Conservation (phyloP, 371 early-diverging fungal species). For the Mortierella sp. region DNA sequence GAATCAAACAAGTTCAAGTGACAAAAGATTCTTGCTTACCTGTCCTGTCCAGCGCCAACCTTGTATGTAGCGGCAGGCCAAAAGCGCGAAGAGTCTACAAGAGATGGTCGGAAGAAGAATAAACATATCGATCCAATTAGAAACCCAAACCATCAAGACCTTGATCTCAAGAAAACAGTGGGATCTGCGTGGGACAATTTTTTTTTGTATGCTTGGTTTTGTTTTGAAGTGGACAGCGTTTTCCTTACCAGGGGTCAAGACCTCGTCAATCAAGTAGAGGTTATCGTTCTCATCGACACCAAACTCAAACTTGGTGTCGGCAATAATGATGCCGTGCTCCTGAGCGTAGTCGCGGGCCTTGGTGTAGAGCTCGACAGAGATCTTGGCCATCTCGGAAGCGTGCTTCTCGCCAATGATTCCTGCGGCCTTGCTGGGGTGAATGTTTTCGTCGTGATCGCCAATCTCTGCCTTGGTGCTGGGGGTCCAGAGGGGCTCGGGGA, state of each 20-base stretch:
- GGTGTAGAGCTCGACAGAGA: conserved; percentile 74
- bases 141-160: not conserved
- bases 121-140: not conserved
- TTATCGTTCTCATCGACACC: conserved; percentile 89
- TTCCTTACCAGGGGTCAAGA: conserved; percentile 90
- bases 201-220: not conserved
- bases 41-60: conserved; percentile 88
- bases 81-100: conserved; percentile 94
- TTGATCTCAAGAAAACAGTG: not conserved
- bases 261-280: conserved; percentile 94
- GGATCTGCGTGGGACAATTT: not conserved
- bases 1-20: not conserved
- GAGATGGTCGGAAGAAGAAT: not conserved
- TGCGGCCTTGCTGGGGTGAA: conserved; percentile 93
- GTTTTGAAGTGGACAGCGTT: not conserved
- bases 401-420: conserved; percentile 86
- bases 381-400: conserved; percentile 73
- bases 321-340: conserved; percentile 94
- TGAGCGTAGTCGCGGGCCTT: conserved; percentile 89
- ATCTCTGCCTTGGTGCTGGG: conserved; percentile 98
- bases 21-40: conserved; percentile 57
- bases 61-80: conserved; percentile 91
- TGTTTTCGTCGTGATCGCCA: conserved; percentile 98
- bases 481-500: conserved; percentile 91
- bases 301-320: conserved; percentile 99